Evolutionary conservation across 495 filamentous ascomycete species (phyloP), one percentile per base, ranked within the genome.

Genomic region (Aeminium ludgeri): DNA sequence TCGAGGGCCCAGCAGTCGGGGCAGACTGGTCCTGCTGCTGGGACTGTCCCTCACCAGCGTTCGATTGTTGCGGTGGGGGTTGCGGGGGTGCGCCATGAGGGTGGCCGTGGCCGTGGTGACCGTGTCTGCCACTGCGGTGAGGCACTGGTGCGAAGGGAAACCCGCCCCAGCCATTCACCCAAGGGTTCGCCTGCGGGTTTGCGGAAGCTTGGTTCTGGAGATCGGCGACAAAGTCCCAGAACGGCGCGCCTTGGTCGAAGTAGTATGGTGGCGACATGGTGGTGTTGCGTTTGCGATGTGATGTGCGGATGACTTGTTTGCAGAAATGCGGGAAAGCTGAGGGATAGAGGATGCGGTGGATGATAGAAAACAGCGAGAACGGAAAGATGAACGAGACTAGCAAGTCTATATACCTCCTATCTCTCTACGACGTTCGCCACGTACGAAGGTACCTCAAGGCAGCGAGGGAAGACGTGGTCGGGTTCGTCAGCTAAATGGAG

Each of bases 171-270:
- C 43, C 38, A 4, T 46, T 18, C 17, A 34, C 20, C 48, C 48
- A 50, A 30, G 42, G 46, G 28, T 49, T 45, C n/a, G 27, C 32
- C 5, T 13, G 36, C 15, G 23, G 3, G 23, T 25, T 25, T 25
- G 23, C 23, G 23, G 23, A 25, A 4, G 23, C 54, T 56, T 59
- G 51, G 10, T 61, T 49, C 33, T 64, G 60, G 16, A 65, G 44
- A 40, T 44, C 51, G 25, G 61, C 57, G 31, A 64, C 36, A 31
- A 57, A 65, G 54, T 65, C 62, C 62, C 62, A 65, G 50, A 65
- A 65, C 39, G 61, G 62, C 38, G 55, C 61, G 3, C 53, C 51
- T 43, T 61, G 58, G 43, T 65, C 59, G 57, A 57, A 54, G 47
- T 63, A 63, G 19, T 46, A 46, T 33, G 62, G 49, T 43, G 57